Evolutionary conservation across 2,329 filamentous ascomycete species (phyloP).

Genomic region (Neofusicoccum kwambonambiense): DNA sequence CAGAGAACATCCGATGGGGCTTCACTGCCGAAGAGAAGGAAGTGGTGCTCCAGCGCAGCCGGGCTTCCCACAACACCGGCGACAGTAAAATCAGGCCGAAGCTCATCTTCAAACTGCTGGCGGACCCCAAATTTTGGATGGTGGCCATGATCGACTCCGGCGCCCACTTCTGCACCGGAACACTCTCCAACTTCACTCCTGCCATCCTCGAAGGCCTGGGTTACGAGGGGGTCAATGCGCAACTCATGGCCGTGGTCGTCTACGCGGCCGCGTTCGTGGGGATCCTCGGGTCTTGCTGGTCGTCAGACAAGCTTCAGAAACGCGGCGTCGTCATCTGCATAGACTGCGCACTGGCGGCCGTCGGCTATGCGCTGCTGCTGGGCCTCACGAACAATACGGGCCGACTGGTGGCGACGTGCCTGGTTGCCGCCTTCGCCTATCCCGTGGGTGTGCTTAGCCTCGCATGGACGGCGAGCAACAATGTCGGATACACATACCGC

Average conservation of each 20-base stretch:
- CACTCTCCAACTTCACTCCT: slow-evolving; percentile 20
- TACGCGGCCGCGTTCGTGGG: slow-evolving; percentile 13
- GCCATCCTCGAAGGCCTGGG: slow-evolving; percentile 20
- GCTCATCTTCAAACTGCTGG: neutral
- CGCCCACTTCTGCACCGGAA: slow-evolving; percentile 17
- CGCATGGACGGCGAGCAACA: slow-evolving; percentile 21
- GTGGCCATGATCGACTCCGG: slow-evolving; percentile 11
- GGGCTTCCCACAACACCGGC: neutral
- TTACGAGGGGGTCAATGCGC: slow-evolving; percentile 18
- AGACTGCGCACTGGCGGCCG: neutral
- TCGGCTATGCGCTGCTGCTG: slow-evolving; percentile 14
- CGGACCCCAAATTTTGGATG: slow-evolving; percentile 22
- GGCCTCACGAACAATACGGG: slow-evolving; percentile 12
- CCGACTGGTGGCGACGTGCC: slow-evolving; percentile 18
- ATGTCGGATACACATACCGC: slow-evolving; percentile 21
- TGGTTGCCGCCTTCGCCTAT: slow-evolving; percentile 17
- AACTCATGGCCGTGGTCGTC: slow-evolving; percentile 21
- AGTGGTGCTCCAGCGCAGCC: neutral
- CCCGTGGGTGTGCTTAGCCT: slow-evolving; percentile 19
- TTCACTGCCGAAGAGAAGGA: neutral
- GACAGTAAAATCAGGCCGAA: neutral
- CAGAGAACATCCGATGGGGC: neutral
- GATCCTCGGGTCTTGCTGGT: slow-evolving; percentile 18
- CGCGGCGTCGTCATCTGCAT: neutral
- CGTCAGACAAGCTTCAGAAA: slow-evolving; percentile 19